Percentiles rank a stretch among this genome's conserved stretches.
These are phyloP conservation scores for Auricularia sp. DNA, from an alignment of 768 basidiomycete genomes.

Conservation along the genomic window DNA sequence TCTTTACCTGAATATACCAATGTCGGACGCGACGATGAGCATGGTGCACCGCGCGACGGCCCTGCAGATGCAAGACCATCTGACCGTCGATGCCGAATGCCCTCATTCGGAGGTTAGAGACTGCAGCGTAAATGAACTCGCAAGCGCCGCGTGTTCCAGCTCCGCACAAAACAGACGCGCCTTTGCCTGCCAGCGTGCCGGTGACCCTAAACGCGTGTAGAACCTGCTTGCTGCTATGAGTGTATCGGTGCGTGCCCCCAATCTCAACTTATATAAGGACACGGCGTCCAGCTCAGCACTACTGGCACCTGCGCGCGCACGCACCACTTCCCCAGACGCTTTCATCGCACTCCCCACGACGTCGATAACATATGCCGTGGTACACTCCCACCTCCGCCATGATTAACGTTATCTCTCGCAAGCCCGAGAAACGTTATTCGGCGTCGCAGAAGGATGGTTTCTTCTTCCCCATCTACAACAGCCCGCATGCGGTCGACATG, in stretches of 20 bases:
- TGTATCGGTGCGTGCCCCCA: not conserved
- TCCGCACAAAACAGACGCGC: not conserved
- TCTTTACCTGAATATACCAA: too few species aligned
- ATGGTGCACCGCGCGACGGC: too few species aligned
- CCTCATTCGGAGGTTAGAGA: not conserved
- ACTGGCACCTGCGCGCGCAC: not conserved
- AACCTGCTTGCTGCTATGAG: not conserved
- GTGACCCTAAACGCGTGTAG: not conserved
- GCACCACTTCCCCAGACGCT: not conserved
- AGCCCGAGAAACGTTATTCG: slow-evolving; percentile 1
- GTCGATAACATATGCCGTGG: not conserved
- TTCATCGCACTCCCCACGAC: not conserved
- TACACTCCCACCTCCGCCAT: not conserved
- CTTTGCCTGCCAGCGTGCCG: not conserved
- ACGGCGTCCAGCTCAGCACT: not conserved
- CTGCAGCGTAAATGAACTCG: not conserved
- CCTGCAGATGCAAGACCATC: not conserved
- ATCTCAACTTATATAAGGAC: not conserved
- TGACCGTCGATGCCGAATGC: not conserved
- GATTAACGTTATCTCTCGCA: not conserved
- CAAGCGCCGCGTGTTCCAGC: not conserved
- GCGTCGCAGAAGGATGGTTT: slow-evolving; percentile 1
- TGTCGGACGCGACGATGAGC: too few species aligned
- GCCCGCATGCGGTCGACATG: not conserved
- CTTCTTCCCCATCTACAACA: slow-evolving; percentile 3